Evolutionary conservation across 2,329 filamentous ascomycete species (phyloP), one percentile per base, ranked within the genome.

Genomic region (Fusarium robinianum): DNA sequence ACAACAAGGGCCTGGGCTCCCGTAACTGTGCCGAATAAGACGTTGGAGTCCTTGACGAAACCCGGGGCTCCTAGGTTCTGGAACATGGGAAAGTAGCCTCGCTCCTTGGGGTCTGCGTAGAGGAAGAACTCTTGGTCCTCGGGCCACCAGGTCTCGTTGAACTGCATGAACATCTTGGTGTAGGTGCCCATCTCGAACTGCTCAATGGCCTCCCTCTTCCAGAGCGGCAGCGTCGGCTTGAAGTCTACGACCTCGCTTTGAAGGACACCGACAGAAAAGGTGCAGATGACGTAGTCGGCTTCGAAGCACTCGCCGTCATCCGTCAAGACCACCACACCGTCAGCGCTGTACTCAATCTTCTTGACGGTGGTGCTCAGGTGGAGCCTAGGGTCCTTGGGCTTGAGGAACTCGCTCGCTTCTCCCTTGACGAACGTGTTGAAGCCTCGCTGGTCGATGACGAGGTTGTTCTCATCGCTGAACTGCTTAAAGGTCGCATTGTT

Each of bases 111-210:
- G 16, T 74, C 73, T 0, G 73, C 73, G 39, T 76, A 76, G 0
- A 76, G 60, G 44, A 76, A 71, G 51, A 64, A 76, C 51, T 76
- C 64, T 0, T 62, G 68, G 11, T 72, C 65, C 1, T 66, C 59
- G 0, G 55, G 69, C 85, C 84, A 88, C 65, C 88, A 88, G 0
- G 80, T 78, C 41, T 82, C 71, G 47, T 82, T 72, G 65, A 87
- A 88, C 50, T 87, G 84, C 47, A 85, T 68, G 66, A 88, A 88
- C 49, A 88, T 79, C 62, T 88, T 88, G 37, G 83, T 88, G 66
- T 87, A 88, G 0, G 83, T 87, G 6, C 80, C 84, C 79, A 88
- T 87, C 49, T 74, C 71, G 62, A 87, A 86, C 24, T 77, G 80
- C 3, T 79, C 74, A 37, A 88, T 84, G 0, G 81, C 79, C 3